Conservation (phyloP, 225 moss, liverwort and hornwort genomes). For the Physcomitrium patens region DNA sequence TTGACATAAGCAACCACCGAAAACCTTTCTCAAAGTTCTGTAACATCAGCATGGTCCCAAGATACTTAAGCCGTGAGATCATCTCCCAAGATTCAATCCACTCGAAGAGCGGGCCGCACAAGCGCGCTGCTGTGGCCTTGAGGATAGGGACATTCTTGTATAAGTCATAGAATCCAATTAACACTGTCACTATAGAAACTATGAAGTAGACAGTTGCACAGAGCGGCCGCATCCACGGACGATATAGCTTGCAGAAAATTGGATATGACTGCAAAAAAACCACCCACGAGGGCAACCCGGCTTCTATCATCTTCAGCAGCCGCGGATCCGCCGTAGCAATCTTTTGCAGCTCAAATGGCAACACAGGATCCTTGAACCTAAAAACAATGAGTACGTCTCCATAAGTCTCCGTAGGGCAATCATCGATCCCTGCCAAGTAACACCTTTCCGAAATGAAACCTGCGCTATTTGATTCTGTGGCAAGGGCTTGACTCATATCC, state of each 20-base stretch:
- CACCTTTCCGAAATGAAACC: constrained; percentile 33
- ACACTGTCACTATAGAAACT: constrained; percentile 71
- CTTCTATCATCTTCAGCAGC: constrained; percentile 85
- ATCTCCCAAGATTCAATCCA: constrained; percentile 92
- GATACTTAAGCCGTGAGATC: constrained; percentile 78
- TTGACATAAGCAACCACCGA: constrained; percentile 64
- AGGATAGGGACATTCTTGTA: constrained; percentile 91
- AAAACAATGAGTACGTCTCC: constrained; percentile 74
- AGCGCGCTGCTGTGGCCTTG: constrained; percentile 81
- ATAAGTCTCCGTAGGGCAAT: constrained; percentile 47
- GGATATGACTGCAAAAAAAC: constrained; percentile 87
- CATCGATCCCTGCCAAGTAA: constrained; percentile 24
- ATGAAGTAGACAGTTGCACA: constrained; percentile 81
- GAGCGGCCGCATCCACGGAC: constrained; percentile 89
- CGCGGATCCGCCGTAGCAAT: constrained; percentile 74
- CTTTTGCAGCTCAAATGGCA: constrained; percentile 67
- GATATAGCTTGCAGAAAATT: constrained; percentile 75
- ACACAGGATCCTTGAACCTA: constrained; percentile 74
- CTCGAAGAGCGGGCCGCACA: constrained; percentile 81
- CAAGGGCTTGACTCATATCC: constrained; percentile 52
- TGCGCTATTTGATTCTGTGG: constrained; percentile 33
- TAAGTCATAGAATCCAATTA: constrained; percentile 85
- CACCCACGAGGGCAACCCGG: constrained; percentile 86
- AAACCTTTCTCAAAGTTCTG: constrained; percentile 91
- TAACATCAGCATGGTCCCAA: constrained; percentile 81